Conservation (phyloP, 208 protist genomes). For the Acanthamoeba triangularis region DNA sequence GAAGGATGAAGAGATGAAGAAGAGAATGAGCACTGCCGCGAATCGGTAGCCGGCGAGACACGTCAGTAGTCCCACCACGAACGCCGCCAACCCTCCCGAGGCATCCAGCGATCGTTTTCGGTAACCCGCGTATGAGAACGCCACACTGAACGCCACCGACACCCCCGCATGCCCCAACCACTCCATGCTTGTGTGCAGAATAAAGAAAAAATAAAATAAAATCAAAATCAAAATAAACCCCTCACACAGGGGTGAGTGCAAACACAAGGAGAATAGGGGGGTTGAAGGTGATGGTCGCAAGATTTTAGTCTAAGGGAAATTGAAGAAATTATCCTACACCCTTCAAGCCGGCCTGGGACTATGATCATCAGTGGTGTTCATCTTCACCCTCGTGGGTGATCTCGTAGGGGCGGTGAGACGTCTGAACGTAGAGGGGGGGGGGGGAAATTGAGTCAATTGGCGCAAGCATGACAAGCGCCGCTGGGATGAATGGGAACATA, state of each 20-base stretch:
- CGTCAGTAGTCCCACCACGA: conserved; percentile 77
- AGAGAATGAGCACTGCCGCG: conserved; percentile 72
- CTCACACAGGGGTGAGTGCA: too few species aligned
- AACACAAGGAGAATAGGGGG: too few species aligned
- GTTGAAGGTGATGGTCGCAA: background rate
- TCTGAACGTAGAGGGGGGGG: background rate
- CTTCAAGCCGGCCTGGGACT: background rate
- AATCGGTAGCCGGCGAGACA: conserved; percentile 60
- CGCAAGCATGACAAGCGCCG: background rate
- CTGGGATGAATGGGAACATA: background rate
- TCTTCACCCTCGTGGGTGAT: conserved; percentile 25
- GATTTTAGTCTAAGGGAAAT: background rate
- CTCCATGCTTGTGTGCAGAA: background rate
- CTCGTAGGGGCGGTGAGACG: conserved; percentile 54
- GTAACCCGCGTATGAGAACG: conserved; percentile 16
- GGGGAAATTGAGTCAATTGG: background rate
- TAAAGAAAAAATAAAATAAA: background rate
- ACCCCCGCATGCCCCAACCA: background rate
- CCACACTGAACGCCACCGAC: conserved; percentile 6
- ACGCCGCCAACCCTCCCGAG: conserved; percentile 6
- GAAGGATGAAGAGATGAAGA: conserved; percentile 81
- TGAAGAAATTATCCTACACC: background rate
- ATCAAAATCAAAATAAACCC: background rate
- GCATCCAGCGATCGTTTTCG: conserved; percentile 46
- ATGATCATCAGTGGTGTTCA: background rate